Percentiles rank a stretch among this genome's conserved stretches.
Conservation (phyloP, 768 basidiomycete genomes). For the Udeniomyces megalosporus region DNA sequence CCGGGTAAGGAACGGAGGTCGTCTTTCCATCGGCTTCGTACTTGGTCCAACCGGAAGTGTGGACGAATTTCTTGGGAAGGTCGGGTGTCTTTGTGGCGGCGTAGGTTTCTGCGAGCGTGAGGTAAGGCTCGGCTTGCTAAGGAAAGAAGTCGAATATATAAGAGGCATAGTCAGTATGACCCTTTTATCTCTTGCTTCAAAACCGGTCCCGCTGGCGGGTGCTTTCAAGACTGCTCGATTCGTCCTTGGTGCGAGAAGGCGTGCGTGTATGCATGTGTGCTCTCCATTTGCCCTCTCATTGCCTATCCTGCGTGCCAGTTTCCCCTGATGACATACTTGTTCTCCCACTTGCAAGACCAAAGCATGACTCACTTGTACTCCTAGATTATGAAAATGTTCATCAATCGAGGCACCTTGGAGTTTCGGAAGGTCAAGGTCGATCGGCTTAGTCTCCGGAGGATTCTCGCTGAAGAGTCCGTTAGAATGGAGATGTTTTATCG, state of each 20-base stretch:
- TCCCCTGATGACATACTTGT: background rate
- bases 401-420: slow-evolving; percentile 66
- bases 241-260: background rate
- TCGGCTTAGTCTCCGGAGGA: slow-evolving; percentile 46
- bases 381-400: slow-evolving; percentile 78
- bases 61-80: slow-evolving; percentile 32
- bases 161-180: background rate
- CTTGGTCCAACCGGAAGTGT: slow-evolving; percentile 61
- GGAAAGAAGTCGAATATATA: background rate
- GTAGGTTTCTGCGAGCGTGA: slow-evolving; percentile 48
- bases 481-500: slow-evolving; percentile 58
- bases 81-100: slow-evolving; percentile 43
- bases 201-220: too few species aligned
- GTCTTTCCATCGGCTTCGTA: slow-evolving; percentile 61
- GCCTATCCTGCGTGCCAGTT: too few species aligned
- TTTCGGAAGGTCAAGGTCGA: slow-evolving; percentile 61
- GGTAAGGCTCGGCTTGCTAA: slow-evolving; percentile 51
- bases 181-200: background rate
- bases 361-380: slow-evolving; percentile 32
- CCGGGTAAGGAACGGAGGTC: slow-evolving; percentile 24
- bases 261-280: background rate
- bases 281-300: too few species aligned
- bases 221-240: too few species aligned
- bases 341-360: background rate
- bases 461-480: slow-evolving; percentile 63